These are phyloP conservation scores for Debaryomyces sp. DNA, from an alignment of 1,139 yeast genomes.

Conservation along the genomic window DNA sequence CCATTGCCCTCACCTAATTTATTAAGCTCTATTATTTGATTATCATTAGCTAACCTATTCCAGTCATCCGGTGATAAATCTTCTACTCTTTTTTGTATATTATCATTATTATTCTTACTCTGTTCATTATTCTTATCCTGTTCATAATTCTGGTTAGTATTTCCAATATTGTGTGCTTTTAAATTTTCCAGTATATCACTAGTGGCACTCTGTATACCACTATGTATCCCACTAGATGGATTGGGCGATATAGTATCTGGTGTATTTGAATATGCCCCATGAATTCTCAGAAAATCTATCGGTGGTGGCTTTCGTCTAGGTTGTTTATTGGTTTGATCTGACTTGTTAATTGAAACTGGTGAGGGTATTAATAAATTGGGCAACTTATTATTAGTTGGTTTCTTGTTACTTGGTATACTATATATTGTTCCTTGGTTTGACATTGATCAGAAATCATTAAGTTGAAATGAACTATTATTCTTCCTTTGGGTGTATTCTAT, in stretches of 20 bases:
- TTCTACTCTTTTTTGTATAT: conserved; percentile 35
- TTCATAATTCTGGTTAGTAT: neutral
- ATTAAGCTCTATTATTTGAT: conserved; percentile 62
- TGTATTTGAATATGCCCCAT: conserved; percentile 30
- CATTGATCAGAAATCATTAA: conserved; percentile 17
- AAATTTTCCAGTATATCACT: conserved; percentile 3
- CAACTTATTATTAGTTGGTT: conserved; percentile 19
- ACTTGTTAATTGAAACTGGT: conserved; percentile 18
- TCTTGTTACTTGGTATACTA: conserved; percentile 31
- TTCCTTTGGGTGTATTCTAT: neutral
- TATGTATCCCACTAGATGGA: conserved; percentile 2
- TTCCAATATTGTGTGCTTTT: neutral
- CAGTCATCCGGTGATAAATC: conserved; percentile 78
- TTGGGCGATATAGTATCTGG: conserved; percentile 10
- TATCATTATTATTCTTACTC: neutral
- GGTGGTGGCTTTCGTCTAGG: conserved; percentile 49
- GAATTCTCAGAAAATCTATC: conserved; percentile 39
- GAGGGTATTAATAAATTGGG: conserved; percentile 31
- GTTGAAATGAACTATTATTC: neutral
- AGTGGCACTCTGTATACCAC: neutral
- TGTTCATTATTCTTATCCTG: neutral
- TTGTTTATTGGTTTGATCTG: conserved; percentile 16
- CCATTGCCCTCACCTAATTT: conserved; percentile 93
- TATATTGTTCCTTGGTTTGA: conserved; percentile 29
- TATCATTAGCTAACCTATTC: conserved; percentile 62